phyloP scores from a whole-genome alignment of 208 protist species.

The Porcisia hertigi region DNA sequence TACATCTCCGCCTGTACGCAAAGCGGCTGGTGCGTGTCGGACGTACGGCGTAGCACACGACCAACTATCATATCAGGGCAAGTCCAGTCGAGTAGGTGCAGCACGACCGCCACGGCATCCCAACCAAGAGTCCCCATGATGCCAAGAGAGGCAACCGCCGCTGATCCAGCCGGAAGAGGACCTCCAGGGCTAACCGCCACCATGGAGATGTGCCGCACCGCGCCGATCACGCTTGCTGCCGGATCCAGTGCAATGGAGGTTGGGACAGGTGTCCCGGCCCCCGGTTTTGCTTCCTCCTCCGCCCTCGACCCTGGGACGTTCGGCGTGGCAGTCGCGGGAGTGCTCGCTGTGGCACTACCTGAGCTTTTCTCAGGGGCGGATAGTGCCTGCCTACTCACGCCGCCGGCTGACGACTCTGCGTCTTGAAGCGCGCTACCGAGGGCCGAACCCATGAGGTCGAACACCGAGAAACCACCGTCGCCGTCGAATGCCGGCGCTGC shows the following conservation, averaged over 20 bases:
- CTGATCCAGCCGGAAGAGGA: not conserved
- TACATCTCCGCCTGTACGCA: slow-evolving; percentile 31
- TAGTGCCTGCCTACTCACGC: not conserved
- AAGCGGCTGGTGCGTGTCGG: not conserved
- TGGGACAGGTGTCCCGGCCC: not conserved
- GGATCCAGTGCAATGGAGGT: slow-evolving; percentile 22
- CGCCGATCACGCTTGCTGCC: slow-evolving; percentile 9
- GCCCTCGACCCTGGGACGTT: not conserved
- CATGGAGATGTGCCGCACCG: slow-evolving; percentile 13
- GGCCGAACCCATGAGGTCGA: slow-evolving; percentile 21
- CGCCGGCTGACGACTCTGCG: not conserved
- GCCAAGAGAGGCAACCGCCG: slow-evolving; percentile 3
- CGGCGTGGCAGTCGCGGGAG: not conserved
- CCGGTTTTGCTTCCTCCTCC: not conserved
- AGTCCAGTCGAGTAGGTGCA: slow-evolving; percentile 34
- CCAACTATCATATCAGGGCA: slow-evolving; percentile 34
- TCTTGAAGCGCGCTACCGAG: slow-evolving; percentile 9
- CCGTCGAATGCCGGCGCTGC: not conserved
- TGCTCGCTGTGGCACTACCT: not conserved
- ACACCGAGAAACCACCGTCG: slow-evolving; percentile 23
- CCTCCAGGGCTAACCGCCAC: slow-evolving; percentile 10
- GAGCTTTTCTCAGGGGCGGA: not conserved
- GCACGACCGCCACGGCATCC: slow-evolving; percentile 29
- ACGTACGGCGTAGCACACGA: slow-evolving; percentile 21
- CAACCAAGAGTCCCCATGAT: slow-evolving; percentile 33